These are phyloP conservation scores for Boletus coccyginus DNA, from an alignment of 768 basidiomycete species.

Conservation along the genomic window DNA sequence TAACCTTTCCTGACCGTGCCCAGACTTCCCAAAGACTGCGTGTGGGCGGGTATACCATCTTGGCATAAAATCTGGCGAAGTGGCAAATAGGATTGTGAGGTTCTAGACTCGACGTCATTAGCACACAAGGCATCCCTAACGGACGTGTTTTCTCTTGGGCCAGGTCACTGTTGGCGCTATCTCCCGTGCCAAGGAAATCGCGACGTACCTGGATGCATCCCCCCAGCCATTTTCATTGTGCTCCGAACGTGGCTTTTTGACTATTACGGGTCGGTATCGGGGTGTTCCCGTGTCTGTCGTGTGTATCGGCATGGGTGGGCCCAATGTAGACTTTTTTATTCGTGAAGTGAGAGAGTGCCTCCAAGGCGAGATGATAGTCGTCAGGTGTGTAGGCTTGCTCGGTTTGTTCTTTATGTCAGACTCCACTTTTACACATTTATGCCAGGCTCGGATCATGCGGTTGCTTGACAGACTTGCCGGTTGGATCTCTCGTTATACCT, in stretches of 20 bases:
- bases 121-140: not conserved
- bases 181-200: constrained; percentile 60
- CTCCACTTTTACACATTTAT: not conserved
- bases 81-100: constrained; percentile 75
- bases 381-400: constrained; percentile 35
- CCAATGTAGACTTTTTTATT: constrained; percentile 85
- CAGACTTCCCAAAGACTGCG: constrained; percentile 75
- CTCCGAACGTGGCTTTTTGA: constrained; percentile 76
- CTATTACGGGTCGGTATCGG: constrained; percentile 64
- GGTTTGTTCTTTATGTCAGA: not conserved
- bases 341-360: constrained; percentile 76
- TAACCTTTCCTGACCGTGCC: not conserved
- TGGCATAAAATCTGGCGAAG: constrained; percentile 70
- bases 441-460: constrained; percentile 81
- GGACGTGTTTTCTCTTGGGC: constrained; percentile 1
- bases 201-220: constrained; percentile 55
- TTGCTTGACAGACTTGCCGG: constrained; percentile 60
- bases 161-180: constrained; percentile 76
- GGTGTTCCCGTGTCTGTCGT: constrained; percentile 66
- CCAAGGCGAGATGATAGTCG: constrained; percentile 54
- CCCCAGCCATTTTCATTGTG: constrained; percentile 59
- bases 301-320: constrained; percentile 80
- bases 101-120: not conserved
- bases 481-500: constrained; percentile 77
- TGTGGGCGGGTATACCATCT: constrained; percentile 80